Conservation (phyloP, 2,329 filamentous ascomycete genomes). For the Fusarium transvaalense region DNA sequence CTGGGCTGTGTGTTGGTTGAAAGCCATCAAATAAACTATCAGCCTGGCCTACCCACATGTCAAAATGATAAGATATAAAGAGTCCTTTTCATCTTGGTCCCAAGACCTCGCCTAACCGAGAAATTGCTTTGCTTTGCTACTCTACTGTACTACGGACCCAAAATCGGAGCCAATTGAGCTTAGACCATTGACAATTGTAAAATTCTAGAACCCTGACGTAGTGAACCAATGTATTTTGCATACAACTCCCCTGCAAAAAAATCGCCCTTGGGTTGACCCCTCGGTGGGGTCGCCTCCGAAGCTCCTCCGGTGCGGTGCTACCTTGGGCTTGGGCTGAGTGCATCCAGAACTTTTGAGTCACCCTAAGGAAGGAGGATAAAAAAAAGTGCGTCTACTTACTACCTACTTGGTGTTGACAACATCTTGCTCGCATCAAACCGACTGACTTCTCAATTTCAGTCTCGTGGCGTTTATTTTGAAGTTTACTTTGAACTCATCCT, state of each 20-base stretch:
- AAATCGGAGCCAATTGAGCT: slow-evolving; percentile 47
- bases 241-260: slow-evolving; percentile 35
- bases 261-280: slow-evolving; percentile 29
- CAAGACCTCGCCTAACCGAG: slow-evolving; percentile 18
- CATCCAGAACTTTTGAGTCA: slow-evolving; percentile 39
- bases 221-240: slow-evolving; percentile 29
- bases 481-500: slow-evolving; percentile 21
- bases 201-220: slow-evolving; percentile 47
- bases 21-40: not conserved
- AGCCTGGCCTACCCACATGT: not conserved
- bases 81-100: not conserved
- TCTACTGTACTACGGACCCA: slow-evolving; percentile 20
- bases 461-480: slow-evolving; percentile 33
- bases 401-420: not conserved
- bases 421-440: slow-evolving; percentile 13
- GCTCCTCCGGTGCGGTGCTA: slow-evolving; percentile 43
- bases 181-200: slow-evolving; percentile 48
- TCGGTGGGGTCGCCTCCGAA: slow-evolving; percentile 51
- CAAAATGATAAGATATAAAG: not conserved
- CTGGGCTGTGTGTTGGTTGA: not conserved
- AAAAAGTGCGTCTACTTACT: slow-evolving; percentile 29
- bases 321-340: slow-evolving; percentile 2
- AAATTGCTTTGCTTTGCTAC: no score
- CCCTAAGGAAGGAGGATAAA: slow-evolving; percentile 7
- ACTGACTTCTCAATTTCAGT: slow-evolving; percentile 11